Evolutionary conservation across 202 grass and related monocot genomes (phyloP), one percentile per base, ranked within the genome.

Genomic region (Dendrocalamus latiflorus): DNA sequence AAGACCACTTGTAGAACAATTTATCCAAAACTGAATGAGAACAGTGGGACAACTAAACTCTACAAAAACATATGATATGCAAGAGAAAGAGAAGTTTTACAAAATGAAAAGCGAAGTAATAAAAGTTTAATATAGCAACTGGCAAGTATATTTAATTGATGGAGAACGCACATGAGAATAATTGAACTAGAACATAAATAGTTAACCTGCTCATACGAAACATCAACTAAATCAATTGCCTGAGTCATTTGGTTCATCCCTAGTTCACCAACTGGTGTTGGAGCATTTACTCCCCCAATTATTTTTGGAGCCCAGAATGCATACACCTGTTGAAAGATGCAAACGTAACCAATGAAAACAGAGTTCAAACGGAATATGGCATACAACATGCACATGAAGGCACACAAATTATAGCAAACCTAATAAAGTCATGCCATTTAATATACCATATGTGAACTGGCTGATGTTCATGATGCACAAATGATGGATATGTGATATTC

Each of bases 241-340:
- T 98, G 96, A 17, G 91, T 93, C 93, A 98, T 98, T 72, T 98
- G 89, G 73, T 86, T 89, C 96, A 98, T 90, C 50, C 93, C 91
- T 63, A 98, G 85, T 64, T 98, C 96, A 72, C 91, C 96, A 54
- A 98, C 85, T 48, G 96, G 96, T 2, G 96, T 93, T 81, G 96
- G 96, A 73, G 96, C 96, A 87, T 93, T 89, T 80, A 65, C 28
- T 86, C 96, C 93, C 20, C 93, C 95, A 83, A 98, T 90, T 81
- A 98, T 95, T 89, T 98, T 98, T 38, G 93, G 96, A 25, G 91
- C 93, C 48, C 54, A 65, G 75, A 98, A 98, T 83, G 85, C 91
- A 89, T 65, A 93, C 73, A 98, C 87, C 95, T 98, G 87, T 33
- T 71, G 61, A 76, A 86, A 76, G 39, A 77, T 67, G 12, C 43